A percentile compares a stretch with the other conserved stretches of the same genome.
phyloP scores from a whole-genome alignment of 2,329 filamentous ascomycete species.

The Penicillium verrucosum region DNA sequence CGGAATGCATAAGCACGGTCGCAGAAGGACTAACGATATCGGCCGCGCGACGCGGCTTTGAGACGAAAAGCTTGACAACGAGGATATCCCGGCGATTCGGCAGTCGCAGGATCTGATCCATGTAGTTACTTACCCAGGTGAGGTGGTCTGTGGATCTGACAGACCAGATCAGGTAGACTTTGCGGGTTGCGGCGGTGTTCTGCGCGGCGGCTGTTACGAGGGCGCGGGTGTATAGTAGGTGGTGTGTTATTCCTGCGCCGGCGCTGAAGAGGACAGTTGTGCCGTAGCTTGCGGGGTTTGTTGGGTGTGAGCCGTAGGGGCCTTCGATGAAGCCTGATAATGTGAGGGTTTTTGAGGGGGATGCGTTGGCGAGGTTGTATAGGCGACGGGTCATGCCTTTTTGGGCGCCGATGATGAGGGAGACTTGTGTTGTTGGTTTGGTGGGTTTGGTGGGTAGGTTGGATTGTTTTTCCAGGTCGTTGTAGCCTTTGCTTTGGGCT shows the following conservation, averaged over 20 bases:
- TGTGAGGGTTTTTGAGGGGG: constrained; percentile 50
- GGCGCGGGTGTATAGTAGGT: constrained; percentile 59
- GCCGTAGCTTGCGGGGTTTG: constrained; percentile 58
- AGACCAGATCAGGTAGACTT: constrained; percentile 62
- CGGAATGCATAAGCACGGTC: constrained; percentile 60
- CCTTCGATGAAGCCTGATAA: constrained; percentile 60
- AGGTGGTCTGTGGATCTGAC: constrained; percentile 60
- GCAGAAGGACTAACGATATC: constrained; percentile 57
- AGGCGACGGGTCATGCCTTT: constrained; percentile 62
- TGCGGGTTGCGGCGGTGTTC: constrained; percentile 55
- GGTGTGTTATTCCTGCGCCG: constrained; percentile 65
- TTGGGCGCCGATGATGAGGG: constrained; percentile 58
- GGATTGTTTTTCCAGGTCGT: constrained; percentile 35
- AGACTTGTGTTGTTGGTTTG: constrained; percentile 41
- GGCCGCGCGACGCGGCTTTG: constrained; percentile 54
- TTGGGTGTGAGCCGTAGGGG: constrained; percentile 60
- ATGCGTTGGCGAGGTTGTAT: constrained; percentile 53
- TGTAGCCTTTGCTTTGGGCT: constrained; percentile 12
- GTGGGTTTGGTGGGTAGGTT: constrained; percentile 18
- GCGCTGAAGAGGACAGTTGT: constrained; percentile 65
- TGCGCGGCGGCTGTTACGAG: constrained; percentile 53
- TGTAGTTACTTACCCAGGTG: constrained; percentile 63
- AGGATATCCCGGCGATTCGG: constrained; percentile 58
- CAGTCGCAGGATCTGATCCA: constrained; percentile 62
- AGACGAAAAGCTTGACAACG: constrained; percentile 61